A percentile compares a stretch with the other conserved stretches of the same genome.
Conservation (phyloP, 768 basidiomycete species). For the Tulasnella sp. region DNA sequence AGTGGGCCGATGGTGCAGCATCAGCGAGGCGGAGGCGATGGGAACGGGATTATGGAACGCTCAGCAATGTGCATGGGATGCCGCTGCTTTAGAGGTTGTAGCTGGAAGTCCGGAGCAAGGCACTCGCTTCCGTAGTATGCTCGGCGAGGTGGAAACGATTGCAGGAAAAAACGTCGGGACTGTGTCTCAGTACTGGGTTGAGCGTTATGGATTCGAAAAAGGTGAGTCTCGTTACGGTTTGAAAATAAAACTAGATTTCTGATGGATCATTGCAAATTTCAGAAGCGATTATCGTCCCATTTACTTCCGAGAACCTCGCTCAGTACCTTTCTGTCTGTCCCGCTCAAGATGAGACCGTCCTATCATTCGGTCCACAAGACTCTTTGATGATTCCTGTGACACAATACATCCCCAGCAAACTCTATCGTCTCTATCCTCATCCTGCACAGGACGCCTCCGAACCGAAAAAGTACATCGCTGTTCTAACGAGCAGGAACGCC, state of each 20-base stretch:
- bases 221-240: conserved; percentile 31
- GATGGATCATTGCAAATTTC: background rate
- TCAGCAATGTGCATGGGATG: conserved; percentile 59
- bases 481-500: conserved; percentile 67
- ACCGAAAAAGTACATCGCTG: conserved; percentile 62
- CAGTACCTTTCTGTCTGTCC: conserved; percentile 69
- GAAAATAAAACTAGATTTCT: background rate
- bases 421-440: conserved; percentile 68
- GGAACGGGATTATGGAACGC: conserved; percentile 73
- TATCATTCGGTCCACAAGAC: conserved; percentile 77
- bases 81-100: conserved; percentile 63
- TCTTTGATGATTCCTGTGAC: conserved; percentile 62
- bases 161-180: conserved; percentile 51
- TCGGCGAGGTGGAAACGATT: conserved; percentile 69
- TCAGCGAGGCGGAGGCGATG: conserved; percentile 68
- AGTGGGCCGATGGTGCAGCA: conserved; percentile 53
- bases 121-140: conserved; percentile 59
- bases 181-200: conserved; percentile 63
- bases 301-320: conserved; percentile 68
- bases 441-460: conserved; percentile 69
- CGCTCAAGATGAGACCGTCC: conserved; percentile 57
- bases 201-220: conserved; percentile 71
- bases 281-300: conserved; percentile 67
- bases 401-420: conserved; percentile 50
- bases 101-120: conserved; percentile 68